Evolutionary conservation across 148 eudicot species (phyloP).

Genomic region (Drosera capensis): DNA sequence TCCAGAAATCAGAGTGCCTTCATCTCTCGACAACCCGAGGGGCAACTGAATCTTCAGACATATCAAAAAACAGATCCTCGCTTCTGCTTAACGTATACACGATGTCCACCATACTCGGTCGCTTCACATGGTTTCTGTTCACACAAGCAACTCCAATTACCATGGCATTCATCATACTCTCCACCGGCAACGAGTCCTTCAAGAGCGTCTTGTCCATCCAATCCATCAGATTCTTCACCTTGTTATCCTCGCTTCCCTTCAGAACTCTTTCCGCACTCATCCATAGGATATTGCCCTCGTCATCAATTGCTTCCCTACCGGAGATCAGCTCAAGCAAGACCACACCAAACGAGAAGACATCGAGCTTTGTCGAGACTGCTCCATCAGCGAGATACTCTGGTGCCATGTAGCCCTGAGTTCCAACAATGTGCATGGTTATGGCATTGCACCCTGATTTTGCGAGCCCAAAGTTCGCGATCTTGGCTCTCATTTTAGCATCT

Average conservation of each 20-base stretch:
- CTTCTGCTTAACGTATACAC: slow-evolving; percentile 81
- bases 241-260: slow-evolving; percentile 35
- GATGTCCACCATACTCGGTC: slow-evolving; percentile 83
- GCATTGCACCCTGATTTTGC: slow-evolving; percentile 92
- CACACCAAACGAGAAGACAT: slow-evolving; percentile 77
- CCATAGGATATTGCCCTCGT: slow-evolving; percentile 50
- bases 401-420: slow-evolving; percentile 92
- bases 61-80: slow-evolving; percentile 48
- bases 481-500: slow-evolving; percentile 67
- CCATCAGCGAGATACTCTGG: slow-evolving; percentile 82
- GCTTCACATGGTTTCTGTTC: slow-evolving; percentile 41
- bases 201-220: slow-evolving; percentile 44
- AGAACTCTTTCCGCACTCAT: slow-evolving; percentile 18
- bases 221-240: slow-evolving; percentile 19
- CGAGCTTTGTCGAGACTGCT: slow-evolving; percentile 73
- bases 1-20: neutral
- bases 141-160: slow-evolving; percentile 54
- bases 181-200: slow-evolving; percentile 28
- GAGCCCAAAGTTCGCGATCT: slow-evolving; percentile 80
- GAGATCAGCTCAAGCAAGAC: slow-evolving; percentile 72
- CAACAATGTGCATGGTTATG: slow-evolving; percentile 87
- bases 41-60: slow-evolving; percentile 23
- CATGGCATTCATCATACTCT: slow-evolving; percentile 42
- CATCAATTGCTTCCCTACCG: slow-evolving; percentile 57
- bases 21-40: slow-evolving; percentile 3